A percentile compares a stretch with the other conserved stretches of the same genome.
phyloP scores from a whole-genome alignment of 176 grass and related monocot genomes.

The Carex scoparia region DNA sequence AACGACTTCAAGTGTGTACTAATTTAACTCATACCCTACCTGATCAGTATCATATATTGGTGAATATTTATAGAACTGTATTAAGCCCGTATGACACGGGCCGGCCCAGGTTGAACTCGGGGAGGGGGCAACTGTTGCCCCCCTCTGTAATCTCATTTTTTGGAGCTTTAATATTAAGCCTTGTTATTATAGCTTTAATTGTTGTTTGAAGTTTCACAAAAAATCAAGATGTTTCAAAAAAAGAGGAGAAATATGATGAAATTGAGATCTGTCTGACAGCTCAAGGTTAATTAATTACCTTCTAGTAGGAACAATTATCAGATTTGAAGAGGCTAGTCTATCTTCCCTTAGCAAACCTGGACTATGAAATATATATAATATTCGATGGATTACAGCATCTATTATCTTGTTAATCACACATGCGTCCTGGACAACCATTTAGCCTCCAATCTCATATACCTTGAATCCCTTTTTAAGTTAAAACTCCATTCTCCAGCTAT shows the following conservation, averaged over 20 bases:
- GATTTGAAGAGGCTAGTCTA: not conserved
- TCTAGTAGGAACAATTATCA: not conserved
- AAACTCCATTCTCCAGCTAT: not conserved
- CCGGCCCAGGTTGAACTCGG: too few relatives aligned
- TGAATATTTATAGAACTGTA: not conserved
- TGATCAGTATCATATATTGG: not conserved
- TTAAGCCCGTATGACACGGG: not conserved
- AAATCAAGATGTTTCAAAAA: not conserved
- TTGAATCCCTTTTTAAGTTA: not conserved
- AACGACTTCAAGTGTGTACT: slow-evolving; percentile 46
- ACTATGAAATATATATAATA: not conserved
- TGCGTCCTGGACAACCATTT: not conserved
- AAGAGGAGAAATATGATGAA: not conserved
- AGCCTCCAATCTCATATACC: not conserved
- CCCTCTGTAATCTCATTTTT: not conserved
- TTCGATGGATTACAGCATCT: not conserved
- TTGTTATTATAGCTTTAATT: not conserved
- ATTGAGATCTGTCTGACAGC: not conserved
- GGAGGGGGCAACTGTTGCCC: too few relatives aligned
- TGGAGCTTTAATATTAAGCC: not conserved
- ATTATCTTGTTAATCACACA: not conserved
- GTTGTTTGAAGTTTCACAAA: not conserved
- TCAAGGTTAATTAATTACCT: not conserved
- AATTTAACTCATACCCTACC: not conserved
- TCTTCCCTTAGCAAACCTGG: not conserved